Evolutionary conservation across 345 rosid genomes (phyloP).

Genomic region (Dimocarpus longan): DNA sequence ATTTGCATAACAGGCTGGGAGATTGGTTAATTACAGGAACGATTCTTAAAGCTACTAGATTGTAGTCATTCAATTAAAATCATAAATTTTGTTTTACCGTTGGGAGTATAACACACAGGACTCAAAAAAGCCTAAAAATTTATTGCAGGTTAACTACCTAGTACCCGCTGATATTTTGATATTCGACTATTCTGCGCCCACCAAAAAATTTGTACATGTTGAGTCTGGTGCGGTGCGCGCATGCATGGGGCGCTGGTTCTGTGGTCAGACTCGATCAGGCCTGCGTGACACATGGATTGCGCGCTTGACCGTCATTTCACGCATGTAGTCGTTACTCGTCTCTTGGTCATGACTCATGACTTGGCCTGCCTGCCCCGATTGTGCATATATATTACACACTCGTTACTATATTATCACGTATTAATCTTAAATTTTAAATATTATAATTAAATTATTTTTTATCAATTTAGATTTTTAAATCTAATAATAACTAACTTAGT

Average conservation of each 20-base stretch:
- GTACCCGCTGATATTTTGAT: slow-evolving; percentile 4
- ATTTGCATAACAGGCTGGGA: not conserved
- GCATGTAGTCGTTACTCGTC: too few species aligned
- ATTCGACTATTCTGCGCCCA: not conserved
- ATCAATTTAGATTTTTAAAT: too few species aligned
- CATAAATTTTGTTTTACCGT: not conserved
- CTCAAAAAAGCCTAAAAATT: not conserved
- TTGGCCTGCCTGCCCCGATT: not conserved
- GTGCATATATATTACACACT: too few species aligned
- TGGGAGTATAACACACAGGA: not conserved
- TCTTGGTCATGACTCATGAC: not conserved
- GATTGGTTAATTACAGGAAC: too few species aligned
- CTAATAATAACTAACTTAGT: too few species aligned
- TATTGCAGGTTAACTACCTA: slow-evolving; percentile 10
- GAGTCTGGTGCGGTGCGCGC: not conserved
- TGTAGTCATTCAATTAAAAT: not conserved
- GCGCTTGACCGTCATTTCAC: not conserved
- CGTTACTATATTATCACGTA: too few species aligned
- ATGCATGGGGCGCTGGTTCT: not conserved
- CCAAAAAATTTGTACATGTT: not conserved
- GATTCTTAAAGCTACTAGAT: not conserved
- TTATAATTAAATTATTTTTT: too few species aligned
- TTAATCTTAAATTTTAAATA: too few species aligned
- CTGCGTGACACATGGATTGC: slow-evolving; percentile 1
- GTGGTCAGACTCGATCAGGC: not conserved